Percentiles rank a stretch among this genome's conserved stretches.
These are phyloP conservation scores for Fragilariopsis cylindrus DNA, from an alignment of 108 stramenopile species.

Conservation along the genomic window DNA sequence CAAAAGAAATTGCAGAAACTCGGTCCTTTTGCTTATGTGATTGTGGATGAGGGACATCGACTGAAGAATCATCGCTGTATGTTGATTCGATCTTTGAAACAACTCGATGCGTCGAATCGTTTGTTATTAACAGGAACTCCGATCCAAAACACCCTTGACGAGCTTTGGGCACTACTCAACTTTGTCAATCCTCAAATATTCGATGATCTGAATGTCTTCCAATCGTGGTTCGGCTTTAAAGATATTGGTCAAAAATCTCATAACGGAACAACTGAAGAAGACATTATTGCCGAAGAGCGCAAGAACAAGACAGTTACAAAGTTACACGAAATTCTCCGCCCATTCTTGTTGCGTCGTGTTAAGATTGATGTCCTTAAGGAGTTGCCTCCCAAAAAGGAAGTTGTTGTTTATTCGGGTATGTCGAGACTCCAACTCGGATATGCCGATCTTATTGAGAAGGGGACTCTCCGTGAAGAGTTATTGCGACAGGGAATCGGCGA, in stretches of 20 bases:
- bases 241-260: conserved; percentile 93
- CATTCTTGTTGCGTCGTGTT: conserved; percentile 93
- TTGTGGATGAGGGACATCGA: conserved; percentile 99
- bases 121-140: conserved; percentile 97
- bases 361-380: conserved; percentile 91
- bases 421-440: conserved; percentile 88
- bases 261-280: conserved; percentile 86
- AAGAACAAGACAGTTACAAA: conserved; percentile 92
- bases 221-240: conserved; percentile 97
- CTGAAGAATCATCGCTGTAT: conserved; percentile 96
- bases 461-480: conserved; percentile 70
- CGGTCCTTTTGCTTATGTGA: conserved; percentile 83
- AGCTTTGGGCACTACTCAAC: conserved; percentile 98
- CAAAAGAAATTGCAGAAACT: conserved; percentile 70
- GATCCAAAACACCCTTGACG: conserved; percentile 93
- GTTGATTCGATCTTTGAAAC: conserved; percentile 89
- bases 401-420: conserved; percentile 95
- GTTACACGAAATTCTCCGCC: conserved; percentile 96
- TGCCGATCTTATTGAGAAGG: conserved; percentile 83
- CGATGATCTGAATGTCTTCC: conserved; percentile 95
- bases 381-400: conserved; percentile 94
- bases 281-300: conserved; percentile 86
- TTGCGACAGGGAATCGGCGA: conserved; percentile 72
- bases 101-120: conserved; percentile 80
- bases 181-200: conserved; percentile 99